Evolutionary conservation across 2,329 filamentous ascomycete species (phyloP).

Genomic region (Huntiella savannae): DNA sequence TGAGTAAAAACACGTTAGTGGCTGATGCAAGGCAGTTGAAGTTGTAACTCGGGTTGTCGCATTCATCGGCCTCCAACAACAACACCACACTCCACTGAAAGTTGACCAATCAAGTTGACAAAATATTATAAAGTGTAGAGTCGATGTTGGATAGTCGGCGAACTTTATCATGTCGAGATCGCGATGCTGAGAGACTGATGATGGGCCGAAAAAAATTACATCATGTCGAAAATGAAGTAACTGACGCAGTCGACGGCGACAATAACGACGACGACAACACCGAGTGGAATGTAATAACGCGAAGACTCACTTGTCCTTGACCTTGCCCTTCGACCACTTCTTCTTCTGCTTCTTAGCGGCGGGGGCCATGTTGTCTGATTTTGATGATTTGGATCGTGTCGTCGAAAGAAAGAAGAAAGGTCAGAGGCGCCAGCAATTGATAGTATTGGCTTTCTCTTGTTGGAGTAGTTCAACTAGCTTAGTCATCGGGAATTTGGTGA

Average conservation of each 20-base stretch:
- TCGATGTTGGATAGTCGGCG: background rate
- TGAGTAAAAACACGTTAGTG: conserved; percentile 4
- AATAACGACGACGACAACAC: background rate
- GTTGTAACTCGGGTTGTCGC: too few relatives aligned
- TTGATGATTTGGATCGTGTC: conserved; percentile 14
- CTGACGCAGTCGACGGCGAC: background rate
- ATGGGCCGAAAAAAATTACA: background rate
- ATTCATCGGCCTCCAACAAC: too few relatives aligned
- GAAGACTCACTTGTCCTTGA: conserved; percentile 70
- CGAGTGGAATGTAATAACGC: background rate
- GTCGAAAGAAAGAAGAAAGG: conserved; percentile 11
- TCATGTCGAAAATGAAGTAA: background rate
- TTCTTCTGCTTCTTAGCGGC: conserved; percentile 33
- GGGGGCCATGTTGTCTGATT: conserved; percentile 27
- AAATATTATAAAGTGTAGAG: too few relatives aligned
- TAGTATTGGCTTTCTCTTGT: conserved; percentile 11
- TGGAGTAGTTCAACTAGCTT: conserved; percentile 8
- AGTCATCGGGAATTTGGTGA: conserved; percentile 11
- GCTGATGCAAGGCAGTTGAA: background rate
- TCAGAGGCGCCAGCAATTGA: conserved; percentile 10
- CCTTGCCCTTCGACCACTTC: conserved; percentile 41
- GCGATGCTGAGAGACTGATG: background rate
- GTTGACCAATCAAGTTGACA: too few relatives aligned
- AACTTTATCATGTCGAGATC: background rate
- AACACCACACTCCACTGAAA: too few relatives aligned